phyloP scores from a whole-genome alignment of 2,329 filamentous ascomycete genomes.

The Cladobotryum mycophilum region DNA sequence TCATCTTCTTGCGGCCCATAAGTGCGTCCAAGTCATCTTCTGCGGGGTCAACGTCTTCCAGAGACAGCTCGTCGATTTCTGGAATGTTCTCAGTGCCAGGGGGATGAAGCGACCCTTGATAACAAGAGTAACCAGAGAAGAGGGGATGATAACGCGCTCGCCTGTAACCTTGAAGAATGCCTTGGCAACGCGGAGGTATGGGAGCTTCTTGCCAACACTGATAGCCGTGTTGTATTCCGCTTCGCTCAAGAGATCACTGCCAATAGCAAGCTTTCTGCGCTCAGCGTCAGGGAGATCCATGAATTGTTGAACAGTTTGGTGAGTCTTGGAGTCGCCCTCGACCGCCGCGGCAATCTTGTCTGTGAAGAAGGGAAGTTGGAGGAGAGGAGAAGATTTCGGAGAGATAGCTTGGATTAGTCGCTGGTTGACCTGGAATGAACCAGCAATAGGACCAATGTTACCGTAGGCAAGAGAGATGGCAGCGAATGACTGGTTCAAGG shows the following conservation, averaged over 20 bases:
- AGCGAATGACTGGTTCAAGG: conserved; percentile 78
- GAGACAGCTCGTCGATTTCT: conserved; percentile 66
- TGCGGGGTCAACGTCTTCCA: conserved; percentile 86
- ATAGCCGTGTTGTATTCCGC: conserved; percentile 72
- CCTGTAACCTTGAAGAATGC: conserved; percentile 98
- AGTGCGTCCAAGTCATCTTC: conserved; percentile 88
- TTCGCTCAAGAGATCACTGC: conserved; percentile 64
- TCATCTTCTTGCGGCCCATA: conserved; percentile 67
- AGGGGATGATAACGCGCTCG: conserved; percentile 86
- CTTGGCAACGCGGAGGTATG: conserved; percentile 76
- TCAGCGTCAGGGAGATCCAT: conserved; percentile 75
- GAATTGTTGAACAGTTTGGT: conserved; percentile 77
- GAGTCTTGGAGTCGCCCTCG: conserved; percentile 68
- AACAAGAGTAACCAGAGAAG: conserved; percentile 86
- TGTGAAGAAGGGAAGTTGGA: conserved; percentile 86
- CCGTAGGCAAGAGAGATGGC: conserved; percentile 85
- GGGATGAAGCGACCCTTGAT: conserved; percentile 93
- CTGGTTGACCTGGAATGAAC: conserved; percentile 77
- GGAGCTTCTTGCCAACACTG: conserved; percentile 74
- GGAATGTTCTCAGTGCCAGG: conserved; percentile 74
- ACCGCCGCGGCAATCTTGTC: conserved; percentile 58
- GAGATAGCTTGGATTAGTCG: conserved; percentile 83
- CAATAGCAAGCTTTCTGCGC: conserved; percentile 65
- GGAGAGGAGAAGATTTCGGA: conserved; percentile 75
- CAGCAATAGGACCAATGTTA: conserved; percentile 73